These are phyloP conservation scores for Alternaria novae-zelandiae DNA, from an alignment of 2,329 filamentous ascomycete genomes.

Conservation along the genomic window DNA sequence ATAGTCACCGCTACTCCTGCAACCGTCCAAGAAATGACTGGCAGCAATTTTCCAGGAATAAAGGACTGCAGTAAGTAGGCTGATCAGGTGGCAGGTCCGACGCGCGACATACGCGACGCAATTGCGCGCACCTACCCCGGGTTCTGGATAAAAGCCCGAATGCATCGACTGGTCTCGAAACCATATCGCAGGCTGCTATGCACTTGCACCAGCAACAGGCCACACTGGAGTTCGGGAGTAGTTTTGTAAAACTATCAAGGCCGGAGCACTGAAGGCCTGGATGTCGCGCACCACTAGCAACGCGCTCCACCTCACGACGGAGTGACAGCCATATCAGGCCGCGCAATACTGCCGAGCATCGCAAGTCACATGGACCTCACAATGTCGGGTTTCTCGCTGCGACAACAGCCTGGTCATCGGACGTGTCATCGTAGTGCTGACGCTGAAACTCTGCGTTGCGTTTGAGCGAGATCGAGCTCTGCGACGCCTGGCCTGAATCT, in stretches of 20 bases:
- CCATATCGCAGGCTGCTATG: neutral
- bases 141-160: neutral
- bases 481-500: neutral
- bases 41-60: neutral
- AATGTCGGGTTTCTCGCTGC: neutral
- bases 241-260: neutral
- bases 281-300: neutral
- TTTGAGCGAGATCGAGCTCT: neutral
- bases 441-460: neutral
- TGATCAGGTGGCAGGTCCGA: neutral
- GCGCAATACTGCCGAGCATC: neutral
- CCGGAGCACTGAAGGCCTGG: neutral
- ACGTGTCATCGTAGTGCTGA: neutral
- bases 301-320: neutral
- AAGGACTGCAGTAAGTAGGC: neutral
- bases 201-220: neutral
- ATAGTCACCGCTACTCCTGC: constrained; percentile 3
- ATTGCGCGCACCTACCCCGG: neutral
- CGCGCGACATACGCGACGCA: constrained; percentile 1
- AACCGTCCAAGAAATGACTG: neutral
- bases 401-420: neutral
- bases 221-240: neutral
- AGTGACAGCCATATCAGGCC: neutral
- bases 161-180: neutral
- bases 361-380: neutral